A percentile compares a stretch with the other conserved stretches of the same genome.
These are phyloP conservation scores for Lagenaria siceraria DNA, from an alignment of 306 rosid genomes.

Conservation along the genomic window DNA sequence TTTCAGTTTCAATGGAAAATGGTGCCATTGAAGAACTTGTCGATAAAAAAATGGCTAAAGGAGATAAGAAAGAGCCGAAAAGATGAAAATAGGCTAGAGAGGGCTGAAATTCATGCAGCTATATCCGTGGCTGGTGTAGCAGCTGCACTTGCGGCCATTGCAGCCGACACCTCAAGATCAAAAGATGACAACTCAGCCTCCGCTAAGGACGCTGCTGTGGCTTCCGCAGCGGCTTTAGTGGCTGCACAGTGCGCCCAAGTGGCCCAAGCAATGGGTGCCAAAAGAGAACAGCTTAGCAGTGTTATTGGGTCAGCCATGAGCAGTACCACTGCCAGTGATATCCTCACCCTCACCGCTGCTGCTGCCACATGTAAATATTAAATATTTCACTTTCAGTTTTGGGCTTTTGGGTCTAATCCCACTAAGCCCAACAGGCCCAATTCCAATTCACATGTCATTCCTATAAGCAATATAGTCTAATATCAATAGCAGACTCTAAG, in stretches of 20 bases:
- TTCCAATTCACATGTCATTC: too few species aligned
- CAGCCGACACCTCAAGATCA: constrained; percentile 42
- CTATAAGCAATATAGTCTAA: too few species aligned
- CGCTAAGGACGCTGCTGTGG: constrained; percentile 61
- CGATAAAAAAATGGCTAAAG: constrained; percentile 81
- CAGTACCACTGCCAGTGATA: constrained; percentile 50
- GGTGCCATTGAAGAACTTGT: constrained; percentile 46
- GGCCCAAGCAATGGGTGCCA: constrained; percentile 93
- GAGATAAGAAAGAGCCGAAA: constrained; percentile 58
- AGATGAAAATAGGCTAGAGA: constrained; percentile 66
- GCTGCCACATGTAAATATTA: constrained; percentile 61
- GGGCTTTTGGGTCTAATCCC: too few species aligned
- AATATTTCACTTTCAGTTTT: not conserved
- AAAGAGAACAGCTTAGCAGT: constrained; percentile 46
- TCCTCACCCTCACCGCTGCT: constrained; percentile 79
- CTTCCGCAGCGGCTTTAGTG: constrained; percentile 83
- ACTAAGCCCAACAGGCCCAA: too few species aligned
- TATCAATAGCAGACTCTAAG: too few species aligned
- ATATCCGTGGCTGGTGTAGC: constrained; percentile 86
- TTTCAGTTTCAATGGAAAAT: constrained; percentile 77
- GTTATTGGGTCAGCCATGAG: constrained; percentile 63
- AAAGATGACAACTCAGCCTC: constrained; percentile 20
- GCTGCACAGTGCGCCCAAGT: constrained; percentile 84
- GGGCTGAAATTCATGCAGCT: constrained; percentile 92
- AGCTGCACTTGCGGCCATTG: constrained; percentile 82